Base-by-base conservation (phyloP, 2,329 filamentous ascomycete genomes). In the Huntiella moniliformis region DNA sequence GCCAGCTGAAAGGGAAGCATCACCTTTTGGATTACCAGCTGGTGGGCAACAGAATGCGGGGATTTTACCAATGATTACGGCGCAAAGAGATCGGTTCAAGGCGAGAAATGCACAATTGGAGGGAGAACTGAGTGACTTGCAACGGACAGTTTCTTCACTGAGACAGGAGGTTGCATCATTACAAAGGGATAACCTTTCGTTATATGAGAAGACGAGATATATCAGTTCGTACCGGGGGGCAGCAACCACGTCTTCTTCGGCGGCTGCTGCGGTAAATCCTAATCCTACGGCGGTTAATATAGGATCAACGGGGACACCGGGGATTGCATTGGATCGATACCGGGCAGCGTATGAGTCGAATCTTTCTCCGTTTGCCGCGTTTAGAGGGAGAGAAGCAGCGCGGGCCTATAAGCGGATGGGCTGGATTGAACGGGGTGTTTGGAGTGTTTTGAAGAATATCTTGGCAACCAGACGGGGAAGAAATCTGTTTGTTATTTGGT, bases 191-290 rank as follows among this genome's bases (percentile, higher is more conserved):
- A 98, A 98, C 58, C 70, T 98, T 33, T 86, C 82, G 55, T 70
- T 98, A 5, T 98, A 98, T 60, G 91, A 98, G 62, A 98, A 96
- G 70, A 94, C 88, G 13, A 77, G 91, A 53, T 98, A 98, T 59
- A 78, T 96, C 17, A 94, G 86, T 5, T 87, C 84, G 2, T 98
- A 95, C 66, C 45, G 73, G 28, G 38, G 13, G 32, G 37, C 41
- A 11, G 73, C 71, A 11, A 69, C 70, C 4, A 70, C 73, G 22
- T 62, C 65, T 35, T 74, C 77, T 8, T 74, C 74, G 4, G 72
- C 73, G 11, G 77, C 77, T 10, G 76, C 77, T n/a, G 81, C 77
- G 38, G 18, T 33, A 5, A 85, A 79, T 55, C 79, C 84, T 2
- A 92, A 87, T 57, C 77, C 83, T 0, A 80, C 82, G 0, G 76